phyloP scores from a whole-genome alignment of 1,284 basidiomycete genomes.

The Rhizoctonia solani region DNA sequence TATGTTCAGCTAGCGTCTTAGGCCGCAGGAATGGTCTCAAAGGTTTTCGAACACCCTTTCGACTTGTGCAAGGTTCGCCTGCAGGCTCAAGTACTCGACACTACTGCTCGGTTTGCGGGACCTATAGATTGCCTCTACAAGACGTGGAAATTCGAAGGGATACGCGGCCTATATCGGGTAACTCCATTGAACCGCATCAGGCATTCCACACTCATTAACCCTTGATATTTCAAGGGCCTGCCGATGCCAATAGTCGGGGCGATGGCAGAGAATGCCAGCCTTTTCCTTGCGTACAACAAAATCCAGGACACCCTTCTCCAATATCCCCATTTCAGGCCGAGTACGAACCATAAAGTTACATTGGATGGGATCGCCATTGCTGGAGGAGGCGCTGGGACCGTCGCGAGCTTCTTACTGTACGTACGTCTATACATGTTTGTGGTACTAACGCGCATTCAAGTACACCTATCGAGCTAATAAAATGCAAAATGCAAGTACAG shows the following conservation, averaged over 20 bases:
- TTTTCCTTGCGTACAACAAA: constrained; percentile 87
- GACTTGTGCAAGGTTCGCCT: constrained; percentile 84
- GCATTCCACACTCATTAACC: constrained; percentile 8
- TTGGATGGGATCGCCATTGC: constrained; percentile 72
- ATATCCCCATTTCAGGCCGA: constrained; percentile 58
- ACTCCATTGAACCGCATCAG: constrained; percentile 45
- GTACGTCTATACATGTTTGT: constrained; percentile 43
- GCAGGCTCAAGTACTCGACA: constrained; percentile 80
- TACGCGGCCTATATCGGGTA: constrained; percentile 79
- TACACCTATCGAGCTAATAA: constrained; percentile 89
- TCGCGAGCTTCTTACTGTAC: constrained; percentile 80
- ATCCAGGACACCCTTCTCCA: constrained; percentile 55
- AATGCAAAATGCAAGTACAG: constrained; percentile 96
- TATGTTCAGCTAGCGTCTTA: constrained; percentile 40
- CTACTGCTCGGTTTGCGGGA: constrained; percentile 70
- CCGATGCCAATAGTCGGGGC: constrained; percentile 87
- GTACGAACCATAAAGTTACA: constrained; percentile 51
- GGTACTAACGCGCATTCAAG: constrained; percentile 47
- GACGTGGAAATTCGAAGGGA: constrained; percentile 77
- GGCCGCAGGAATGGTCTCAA: constrained; percentile 80
- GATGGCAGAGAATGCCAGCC: constrained; percentile 86
- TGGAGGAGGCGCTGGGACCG: constrained; percentile 78
- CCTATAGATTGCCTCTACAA: constrained; percentile 80
- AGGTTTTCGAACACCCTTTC: constrained; percentile 85
- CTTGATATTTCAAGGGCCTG: constrained; percentile 61